Base-by-base conservation (phyloP, 164 flowering plant genomes). In the Cinnamomum micranthum region DNA sequence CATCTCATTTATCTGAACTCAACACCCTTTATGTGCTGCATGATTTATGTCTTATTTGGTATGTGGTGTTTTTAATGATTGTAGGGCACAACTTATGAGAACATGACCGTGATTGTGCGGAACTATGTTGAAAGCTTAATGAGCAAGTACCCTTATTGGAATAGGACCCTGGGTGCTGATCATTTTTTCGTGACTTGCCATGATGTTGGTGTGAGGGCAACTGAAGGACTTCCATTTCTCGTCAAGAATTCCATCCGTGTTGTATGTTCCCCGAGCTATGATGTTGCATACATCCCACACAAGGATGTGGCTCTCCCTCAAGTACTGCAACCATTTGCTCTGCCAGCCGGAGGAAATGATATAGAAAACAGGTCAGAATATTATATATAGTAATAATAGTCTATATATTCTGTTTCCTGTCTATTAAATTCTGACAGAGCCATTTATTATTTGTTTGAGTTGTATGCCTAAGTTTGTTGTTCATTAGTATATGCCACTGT, bases 191-290 rank as follows among this genome's bases (percentile, higher is more conserved):
- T 95, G 41, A 92, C 99, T 72, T 93, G 99, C 74, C 99, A 95
- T 87, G 99, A 95, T 88, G 97, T 95, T 69, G 99, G 99, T 78
- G 98, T 92, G 41, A 91, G 99, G 81, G 97, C 99, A 70, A 89
- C 95, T 50, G 98, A 95, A 84, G 95, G 98, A 65, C 79, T 86
- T 79, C 90, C 87, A 6, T 71, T 87, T 78, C 97, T 95, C 71
- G 86, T 93, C 20, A 95, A 95, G 86, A 95, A 93, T 82, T 85
- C 97, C 25, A 93, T 93, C 74, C 85, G 98, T 67, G 99, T 87
- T 74, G 97, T 92, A 31, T 95, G 98, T 80, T 93, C 98, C 3
- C 98, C 98, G 5, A 93, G 99, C 82, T 95, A 95, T 87, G 91
- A 95, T 86, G 97, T 91, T 80, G 92, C 92, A 22, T 95, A 87